A percentile compares a stretch with the other conserved stretches of the same genome.
Conservation (phyloP, 75 land plant species). For the Pinus taeda region DNA sequence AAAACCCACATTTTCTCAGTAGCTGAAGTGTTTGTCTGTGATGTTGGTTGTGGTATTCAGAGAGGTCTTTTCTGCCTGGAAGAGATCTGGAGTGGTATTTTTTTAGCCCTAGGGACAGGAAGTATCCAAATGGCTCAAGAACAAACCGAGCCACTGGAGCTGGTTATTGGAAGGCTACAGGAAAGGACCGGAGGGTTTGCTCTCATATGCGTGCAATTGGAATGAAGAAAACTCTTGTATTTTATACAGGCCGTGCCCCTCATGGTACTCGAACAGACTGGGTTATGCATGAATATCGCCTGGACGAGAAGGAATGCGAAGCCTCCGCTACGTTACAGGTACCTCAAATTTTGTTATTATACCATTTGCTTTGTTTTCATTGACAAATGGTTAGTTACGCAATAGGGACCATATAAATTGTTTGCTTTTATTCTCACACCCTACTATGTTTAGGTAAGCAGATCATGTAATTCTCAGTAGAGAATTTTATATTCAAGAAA, state of each 20-base stretch:
- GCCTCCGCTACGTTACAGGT: background rate
- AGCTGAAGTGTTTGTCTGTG: no score
- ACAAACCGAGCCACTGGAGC: conserved; percentile 14
- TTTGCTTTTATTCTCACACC: no score
- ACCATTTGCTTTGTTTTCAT: no score
- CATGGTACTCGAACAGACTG: conserved; percentile 13
- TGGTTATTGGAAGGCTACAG: conserved; percentile 11
- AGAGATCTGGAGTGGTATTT: conserved; percentile 15
- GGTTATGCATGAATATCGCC: conserved; percentile 19
- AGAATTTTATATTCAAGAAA: no score
- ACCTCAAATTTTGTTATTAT: no score
- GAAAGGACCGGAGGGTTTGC: background rate
- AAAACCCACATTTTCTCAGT: no score
- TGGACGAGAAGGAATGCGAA: conserved; percentile 2
- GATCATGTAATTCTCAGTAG: no score
- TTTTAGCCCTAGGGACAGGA: conserved; percentile 5
- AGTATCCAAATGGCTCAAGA: conserved; percentile 11
- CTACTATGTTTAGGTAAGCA: no score
- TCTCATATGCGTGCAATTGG: background rate
- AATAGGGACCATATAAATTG: no score
- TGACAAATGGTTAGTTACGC: no score
- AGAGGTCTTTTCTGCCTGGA: background rate
- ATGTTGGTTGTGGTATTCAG: no score
- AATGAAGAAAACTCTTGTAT: conserved; percentile 16
- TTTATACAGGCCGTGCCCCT: conserved; percentile 20